Evolutionary conservation across 345 rosid species (phyloP), one percentile per base, ranked within the genome.

Genomic region (Eucalyptus camaldulensis): DNA sequence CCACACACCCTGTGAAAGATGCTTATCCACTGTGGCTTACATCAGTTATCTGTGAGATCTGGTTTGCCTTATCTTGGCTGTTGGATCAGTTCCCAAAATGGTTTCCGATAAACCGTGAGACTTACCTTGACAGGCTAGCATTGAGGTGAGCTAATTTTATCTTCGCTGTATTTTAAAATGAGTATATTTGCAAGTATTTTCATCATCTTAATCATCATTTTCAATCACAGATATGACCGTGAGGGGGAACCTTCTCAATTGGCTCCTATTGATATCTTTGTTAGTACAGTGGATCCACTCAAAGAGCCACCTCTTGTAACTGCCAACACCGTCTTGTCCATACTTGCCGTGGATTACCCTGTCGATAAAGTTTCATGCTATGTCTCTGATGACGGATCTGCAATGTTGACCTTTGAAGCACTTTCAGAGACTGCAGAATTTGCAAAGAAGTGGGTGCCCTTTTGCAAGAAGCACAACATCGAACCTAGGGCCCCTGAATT

Each of bases 401-500:
- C 99, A 88, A 96, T 97, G 98, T 92, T 97, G 91, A 95, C 99
- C 51, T 97, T 97, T 92, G 99, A 97, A 93, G 91, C 98, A 90
- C 96, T 97, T 87, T 96, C 98, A 91, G 99, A 97, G 93, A 96
- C 99, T 49, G 98, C 99, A 2, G 99, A 96, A 90, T 97, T 97
- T 80, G 99, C 99, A 85, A 95, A 96, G 95, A 96, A 96, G 91
- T 97, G 99, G 99, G 99, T 97, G 85, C 99, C 99, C 25, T 97
- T 97, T 85, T 97, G 99, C 96, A 96, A 96, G 95, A 97, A 97
- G 93, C 97, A 96, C 92, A 94, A 89, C 89, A 97, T 97, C 88
- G 99, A 97, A 92, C 99, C 99, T 49, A 94, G 99, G 90, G 98
- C 99, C 89, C 99, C 99, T 85, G 99, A 97, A 90, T 96, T 96